These are phyloP conservation scores for Podila horticola DNA, from an alignment of 192 early-diverging fungal species.

Conservation along the genomic window DNA sequence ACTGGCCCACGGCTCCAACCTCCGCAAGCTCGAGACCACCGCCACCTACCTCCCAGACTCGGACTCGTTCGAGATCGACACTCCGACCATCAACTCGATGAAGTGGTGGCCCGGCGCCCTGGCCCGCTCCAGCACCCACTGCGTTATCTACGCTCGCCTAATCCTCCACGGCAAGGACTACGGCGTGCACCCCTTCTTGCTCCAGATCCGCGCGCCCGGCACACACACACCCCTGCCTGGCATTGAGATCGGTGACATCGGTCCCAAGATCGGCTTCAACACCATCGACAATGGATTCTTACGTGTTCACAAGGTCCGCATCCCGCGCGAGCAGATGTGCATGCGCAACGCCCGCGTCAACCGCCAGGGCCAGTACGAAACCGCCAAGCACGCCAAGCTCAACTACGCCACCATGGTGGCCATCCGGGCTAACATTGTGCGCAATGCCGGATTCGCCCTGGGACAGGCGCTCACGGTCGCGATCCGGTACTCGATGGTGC, in stretches of 20 bases:
- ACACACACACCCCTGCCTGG: slow-evolving; percentile 47
- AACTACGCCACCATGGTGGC: slow-evolving; percentile 80
- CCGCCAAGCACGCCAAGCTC: slow-evolving; percentile 79
- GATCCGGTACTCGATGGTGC: slow-evolving; percentile 86
- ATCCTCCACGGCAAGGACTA: slow-evolving; percentile 75
- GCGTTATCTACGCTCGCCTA: slow-evolving; percentile 82
- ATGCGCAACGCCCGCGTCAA: slow-evolving; percentile 87
- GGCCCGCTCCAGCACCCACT: slow-evolving; percentile 80
- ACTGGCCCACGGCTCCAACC: slow-evolving; percentile 78
- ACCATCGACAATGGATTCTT: slow-evolving; percentile 73
- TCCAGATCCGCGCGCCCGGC: slow-evolving; percentile 55
- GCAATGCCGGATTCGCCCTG: slow-evolving; percentile 61
- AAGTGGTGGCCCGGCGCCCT: slow-evolving; percentile 95
- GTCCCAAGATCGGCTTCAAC: slow-evolving; percentile 80
- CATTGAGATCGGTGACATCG: slow-evolving; percentile 53
- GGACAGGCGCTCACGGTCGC: slow-evolving; percentile 80
- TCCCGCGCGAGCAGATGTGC: slow-evolving; percentile 87
- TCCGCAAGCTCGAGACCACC: slow-evolving; percentile 86
- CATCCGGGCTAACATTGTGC: slow-evolving; percentile 78
- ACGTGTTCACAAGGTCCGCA: slow-evolving; percentile 83
- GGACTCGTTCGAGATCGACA: slow-evolving; percentile 85
- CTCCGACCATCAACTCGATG: slow-evolving; percentile 74
- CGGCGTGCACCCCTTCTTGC: slow-evolving; percentile 66
- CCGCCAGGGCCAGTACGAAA: slow-evolving; percentile 72
- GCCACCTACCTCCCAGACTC: slow-evolving; percentile 81